These are phyloP conservation scores for Rhizomucor pusillus DNA, from an alignment of 371 early-diverging fungal species.

Conservation along the genomic window DNA sequence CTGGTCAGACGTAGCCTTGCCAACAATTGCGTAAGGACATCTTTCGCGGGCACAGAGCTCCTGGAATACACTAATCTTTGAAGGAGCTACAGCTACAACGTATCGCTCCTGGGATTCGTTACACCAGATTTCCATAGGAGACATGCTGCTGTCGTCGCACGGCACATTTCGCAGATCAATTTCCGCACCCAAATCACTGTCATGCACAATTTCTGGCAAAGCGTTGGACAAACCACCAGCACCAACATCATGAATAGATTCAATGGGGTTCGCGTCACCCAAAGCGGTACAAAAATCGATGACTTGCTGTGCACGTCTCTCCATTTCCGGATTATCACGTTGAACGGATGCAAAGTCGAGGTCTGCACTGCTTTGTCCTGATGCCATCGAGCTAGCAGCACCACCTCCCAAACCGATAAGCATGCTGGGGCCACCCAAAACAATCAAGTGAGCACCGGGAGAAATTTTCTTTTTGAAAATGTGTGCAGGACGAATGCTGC, in stretches of 20 bases:
- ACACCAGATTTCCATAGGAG: constrained; percentile 99
- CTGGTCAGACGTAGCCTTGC: constrained; percentile 84
- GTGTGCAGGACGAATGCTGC: constrained; percentile 85
- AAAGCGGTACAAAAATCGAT: constrained; percentile 88
- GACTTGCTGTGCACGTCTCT: constrained; percentile 94
- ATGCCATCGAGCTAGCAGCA: constrained; percentile 93
- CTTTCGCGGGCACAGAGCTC: constrained; percentile 87
- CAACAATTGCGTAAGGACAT: constrained; percentile 90
- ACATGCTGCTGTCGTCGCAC: constrained; percentile 86
- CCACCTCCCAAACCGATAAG: constrained; percentile 98
- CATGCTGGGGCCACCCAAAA: constrained; percentile 96
- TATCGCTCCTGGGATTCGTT: constrained; percentile 98
- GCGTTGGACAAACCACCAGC: constrained; percentile 98
- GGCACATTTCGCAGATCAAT: constrained; percentile 89
- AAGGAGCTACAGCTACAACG: constrained; percentile 82
- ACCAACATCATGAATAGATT: constrained; percentile 96
- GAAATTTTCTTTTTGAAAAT: constrained; percentile 80
- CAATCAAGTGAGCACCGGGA: constrained; percentile 82
- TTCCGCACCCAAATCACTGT: constrained; percentile 84
- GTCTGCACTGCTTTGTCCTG: constrained; percentile 84
- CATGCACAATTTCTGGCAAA: constrained; percentile 96
- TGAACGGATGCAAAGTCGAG: constrained; percentile 97
- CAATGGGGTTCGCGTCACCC: constrained; percentile 80
- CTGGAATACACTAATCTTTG: constrained; percentile 66
- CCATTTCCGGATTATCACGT: constrained; percentile 97